Evolutionary conservation across 345 rosid species (phyloP).

Genomic region (Turnera subulata): DNA sequence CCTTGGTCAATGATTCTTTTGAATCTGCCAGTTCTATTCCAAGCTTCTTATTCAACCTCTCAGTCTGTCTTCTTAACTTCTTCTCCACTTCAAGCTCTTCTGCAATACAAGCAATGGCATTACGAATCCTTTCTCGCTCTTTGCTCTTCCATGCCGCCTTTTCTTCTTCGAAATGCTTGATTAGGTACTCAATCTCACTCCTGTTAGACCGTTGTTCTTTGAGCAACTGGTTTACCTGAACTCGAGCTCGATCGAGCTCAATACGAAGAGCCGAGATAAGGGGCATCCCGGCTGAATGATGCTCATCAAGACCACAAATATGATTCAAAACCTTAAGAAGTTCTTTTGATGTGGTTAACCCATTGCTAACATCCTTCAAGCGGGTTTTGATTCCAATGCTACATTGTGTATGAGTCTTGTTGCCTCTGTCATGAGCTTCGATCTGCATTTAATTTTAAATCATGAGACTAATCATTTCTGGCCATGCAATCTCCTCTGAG

Average conservation of each 20-base stretch:
- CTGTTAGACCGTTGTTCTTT: conserved; percentile 35
- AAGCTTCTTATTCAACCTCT: conserved; percentile 81
- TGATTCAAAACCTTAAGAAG: conserved; percentile 66
- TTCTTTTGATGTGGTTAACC: conserved; percentile 70
- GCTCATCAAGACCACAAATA: conserved; percentile 52
- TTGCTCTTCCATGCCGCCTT: conserved; percentile 53
- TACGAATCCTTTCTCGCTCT: conserved; percentile 48
- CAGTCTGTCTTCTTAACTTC: conserved; percentile 60
- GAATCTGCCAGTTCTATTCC: conserved; percentile 64
- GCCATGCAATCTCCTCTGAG: too few relatives aligned
- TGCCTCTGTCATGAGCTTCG: conserved; percentile 37
- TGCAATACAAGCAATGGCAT: conserved; percentile 40
- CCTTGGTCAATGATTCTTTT: conserved; percentile 40
- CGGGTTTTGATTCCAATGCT: conserved; percentile 28
- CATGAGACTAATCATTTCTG: not conserved
- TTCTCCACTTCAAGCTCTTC: conserved; percentile 74
- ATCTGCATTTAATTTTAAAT: conserved; percentile 47
- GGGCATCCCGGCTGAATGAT: conserved; percentile 44
- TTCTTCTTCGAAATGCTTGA: conserved; percentile 54
- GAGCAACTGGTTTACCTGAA: conserved; percentile 51
- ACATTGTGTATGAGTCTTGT: conserved; percentile 28
- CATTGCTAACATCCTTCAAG: conserved; percentile 55
- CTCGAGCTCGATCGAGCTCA: conserved; percentile 60
- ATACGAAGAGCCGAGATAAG: conserved; percentile 55
- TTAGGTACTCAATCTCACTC: conserved; percentile 44